A percentile compares a stretch with the other conserved stretches of the same genome.
phyloP scores from a whole-genome alignment of 495 filamentous ascomycete species.

The Cercophora sp. region DNA sequence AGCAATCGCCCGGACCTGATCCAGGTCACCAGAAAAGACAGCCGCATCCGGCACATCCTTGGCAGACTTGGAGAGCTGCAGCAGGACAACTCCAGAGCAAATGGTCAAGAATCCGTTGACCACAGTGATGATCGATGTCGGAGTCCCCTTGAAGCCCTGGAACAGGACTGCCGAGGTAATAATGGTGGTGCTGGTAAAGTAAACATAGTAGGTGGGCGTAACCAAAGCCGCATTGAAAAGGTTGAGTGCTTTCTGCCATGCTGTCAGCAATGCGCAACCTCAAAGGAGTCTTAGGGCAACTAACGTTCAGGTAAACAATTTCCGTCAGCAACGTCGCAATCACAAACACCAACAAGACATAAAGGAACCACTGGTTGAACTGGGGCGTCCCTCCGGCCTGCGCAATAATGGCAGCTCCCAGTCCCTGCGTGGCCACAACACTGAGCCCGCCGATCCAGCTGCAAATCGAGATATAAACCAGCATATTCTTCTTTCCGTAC shows the following conservation, averaged over 20 bases:
- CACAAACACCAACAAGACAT: constrained; percentile 88
- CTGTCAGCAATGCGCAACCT: constrained; percentile 23
- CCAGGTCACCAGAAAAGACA: constrained; percentile 87
- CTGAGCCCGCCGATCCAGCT: constrained; percentile 91
- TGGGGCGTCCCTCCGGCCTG: constrained; percentile 75
- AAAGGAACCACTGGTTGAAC: constrained; percentile 97
- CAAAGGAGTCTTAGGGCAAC: constrained; percentile 26
- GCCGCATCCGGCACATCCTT: constrained; percentile 95
- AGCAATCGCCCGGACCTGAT: constrained; percentile 91
- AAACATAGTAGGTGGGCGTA: constrained; percentile 97
- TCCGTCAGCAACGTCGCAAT: constrained; percentile 82
- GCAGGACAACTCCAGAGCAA: constrained; percentile 89
- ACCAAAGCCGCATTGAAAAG: constrained; percentile 96
- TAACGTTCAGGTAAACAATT: constrained; percentile 92
- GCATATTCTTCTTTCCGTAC: constrained; percentile 95
- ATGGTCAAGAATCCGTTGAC: constrained; percentile 94
- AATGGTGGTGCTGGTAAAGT: constrained; percentile 93
- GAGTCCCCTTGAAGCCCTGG: constrained; percentile 86
- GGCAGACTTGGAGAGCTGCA: constrained; percentile 96
- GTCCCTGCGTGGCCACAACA: constrained; percentile 90
- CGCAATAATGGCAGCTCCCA: constrained; percentile 86
- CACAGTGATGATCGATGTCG: constrained; percentile 76
- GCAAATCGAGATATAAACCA: constrained; percentile 95
- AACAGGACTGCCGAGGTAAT: constrained; percentile 91
- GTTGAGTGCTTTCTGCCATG: constrained; percentile 89